Conservation (phyloP, 1,284 basidiomycete genomes). For the Ceratobasidium sp. region DNA sequence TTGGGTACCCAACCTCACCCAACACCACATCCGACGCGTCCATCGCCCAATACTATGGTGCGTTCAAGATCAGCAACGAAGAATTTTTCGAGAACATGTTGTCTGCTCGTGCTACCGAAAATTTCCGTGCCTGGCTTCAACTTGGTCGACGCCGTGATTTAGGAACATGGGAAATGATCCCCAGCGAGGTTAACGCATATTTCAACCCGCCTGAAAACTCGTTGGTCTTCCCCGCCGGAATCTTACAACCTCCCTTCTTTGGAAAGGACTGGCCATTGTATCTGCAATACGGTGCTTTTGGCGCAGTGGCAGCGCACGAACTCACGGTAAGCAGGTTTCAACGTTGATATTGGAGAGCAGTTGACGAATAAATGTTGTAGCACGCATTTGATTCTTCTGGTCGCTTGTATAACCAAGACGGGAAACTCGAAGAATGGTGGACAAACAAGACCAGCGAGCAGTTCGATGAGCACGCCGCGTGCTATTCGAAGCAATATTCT, state of each 20-base stretch:
- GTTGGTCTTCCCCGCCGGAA: constrained; percentile 95
- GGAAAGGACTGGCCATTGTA: constrained; percentile 84
- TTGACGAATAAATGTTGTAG: no score
- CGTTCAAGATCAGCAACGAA: constrained; percentile 67
- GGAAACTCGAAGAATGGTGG: constrained; percentile 90
- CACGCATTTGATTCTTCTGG: constrained; percentile 96
- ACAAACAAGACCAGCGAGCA: constrained; percentile 81
- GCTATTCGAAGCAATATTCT: constrained; percentile 89
- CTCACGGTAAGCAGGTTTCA: constrained; percentile 63
- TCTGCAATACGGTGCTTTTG: constrained; percentile 90
- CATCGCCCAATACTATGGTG: constrained; percentile 76
- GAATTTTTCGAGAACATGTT: constrained; percentile 88
- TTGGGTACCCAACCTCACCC: constrained; percentile 84
- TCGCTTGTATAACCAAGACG: constrained; percentile 75
- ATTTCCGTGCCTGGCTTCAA: constrained; percentile 51
- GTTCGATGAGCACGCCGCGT: constrained; percentile 84
- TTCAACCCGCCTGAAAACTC: constrained; percentile 82
- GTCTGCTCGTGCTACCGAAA: constrained; percentile 60
- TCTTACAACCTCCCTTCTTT: constrained; percentile 94
- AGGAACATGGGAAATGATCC: constrained; percentile 88
- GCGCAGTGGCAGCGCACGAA: constrained; percentile 88
- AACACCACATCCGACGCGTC: constrained; percentile 53
- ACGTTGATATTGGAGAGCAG: no score
- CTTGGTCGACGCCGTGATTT: constrained; percentile 76
- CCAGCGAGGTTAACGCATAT: constrained; percentile 81